These are phyloP conservation scores for Neofusicoccum kwambonambiense DNA, from an alignment of 2,329 filamentous ascomycete genomes.

Conservation along the genomic window DNA sequence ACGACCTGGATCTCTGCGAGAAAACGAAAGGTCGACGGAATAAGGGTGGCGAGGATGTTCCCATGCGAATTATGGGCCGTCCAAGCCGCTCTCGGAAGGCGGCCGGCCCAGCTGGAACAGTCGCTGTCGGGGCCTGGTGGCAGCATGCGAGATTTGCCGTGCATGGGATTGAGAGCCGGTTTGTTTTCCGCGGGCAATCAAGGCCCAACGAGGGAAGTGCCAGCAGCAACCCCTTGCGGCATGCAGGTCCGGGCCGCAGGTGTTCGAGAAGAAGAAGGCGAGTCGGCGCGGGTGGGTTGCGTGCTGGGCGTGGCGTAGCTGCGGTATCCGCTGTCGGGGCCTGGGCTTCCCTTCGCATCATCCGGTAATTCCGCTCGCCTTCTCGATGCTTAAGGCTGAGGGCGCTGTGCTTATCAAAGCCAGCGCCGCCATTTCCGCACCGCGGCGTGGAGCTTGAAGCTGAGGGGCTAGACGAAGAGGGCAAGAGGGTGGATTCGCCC, in stretches of 20 bases:
- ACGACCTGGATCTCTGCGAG: neutral
- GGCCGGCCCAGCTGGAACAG: neutral
- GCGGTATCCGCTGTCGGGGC: no score
- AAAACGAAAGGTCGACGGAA: neutral
- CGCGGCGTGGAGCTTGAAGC: neutral
- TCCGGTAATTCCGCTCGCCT: neutral
- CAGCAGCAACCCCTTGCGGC: neutral
- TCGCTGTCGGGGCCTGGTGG: neutral
- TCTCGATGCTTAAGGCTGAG: neutral
- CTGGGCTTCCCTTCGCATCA: neutral
- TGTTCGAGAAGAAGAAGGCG: no score
- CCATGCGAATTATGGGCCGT: neutral
- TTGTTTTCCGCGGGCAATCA: neutral
- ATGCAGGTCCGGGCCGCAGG: neutral
- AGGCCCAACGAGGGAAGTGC: neutral
- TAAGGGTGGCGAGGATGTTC: neutral
- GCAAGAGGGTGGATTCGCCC: neutral
- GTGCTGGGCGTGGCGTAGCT: no score
- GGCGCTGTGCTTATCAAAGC: slow-evolving; percentile 1
- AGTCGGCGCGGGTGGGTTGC: no score
- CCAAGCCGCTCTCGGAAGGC: slow-evolving; percentile 1
- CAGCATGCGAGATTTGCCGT: slow-evolving; percentile 5
- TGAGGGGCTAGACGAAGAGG: neutral
- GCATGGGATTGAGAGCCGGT: neutral
- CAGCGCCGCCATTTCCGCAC: neutral